Evolutionary conservation across 306 rosid genomes (phyloP), one percentile per base, ranked within the genome.

Genomic region (Vigna reflexopilosa): DNA sequence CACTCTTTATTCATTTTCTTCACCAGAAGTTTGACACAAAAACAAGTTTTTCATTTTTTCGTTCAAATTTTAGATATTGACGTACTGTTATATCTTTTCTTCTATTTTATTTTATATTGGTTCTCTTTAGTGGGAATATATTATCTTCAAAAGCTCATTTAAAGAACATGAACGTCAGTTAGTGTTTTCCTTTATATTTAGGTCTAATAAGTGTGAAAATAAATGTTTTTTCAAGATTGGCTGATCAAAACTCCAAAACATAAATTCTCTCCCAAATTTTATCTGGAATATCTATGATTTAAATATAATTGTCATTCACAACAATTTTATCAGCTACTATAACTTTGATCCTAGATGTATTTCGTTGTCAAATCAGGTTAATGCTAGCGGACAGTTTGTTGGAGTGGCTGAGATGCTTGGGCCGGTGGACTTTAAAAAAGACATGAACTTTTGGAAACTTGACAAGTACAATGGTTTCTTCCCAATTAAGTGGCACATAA

Each of bases 351-450:
- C 30, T 16, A 4, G 22, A 58, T 75, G 71, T 34, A 55, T 48
- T 55, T 20, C 75, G 76, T 66, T 55, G 17, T 66, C 51, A 61
- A 72, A 40, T 56, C 86, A 93, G 98, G 98, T 93, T 28, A 93
- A 93, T 79, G 87, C 87, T 30, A 93, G 98, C 36, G 84, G 93
- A 34, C 98, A 93, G 85, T 93, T 93, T 83, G 87, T 91, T 30
- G 98, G 98, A 51, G 83, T 91, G 42, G 96, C 98, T 9, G 97
- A 91, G 86, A 93, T 93, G 97, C 42, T 69, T 69, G 98, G 92
- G 36, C 91, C 51, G 2, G 97, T 93, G 34, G 97, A 93, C 86
- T 91, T 88, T 56, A 44, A 87, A 9, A 90, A 91, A 83, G 91
- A 88, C 82, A 86, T 93, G 98, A 85, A 75, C 38, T 93, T 91